Percentiles rank a stretch among this genome's conserved stretches.
phyloP scores from a whole-genome alignment of 2,329 filamentous ascomycete species.

The Dryadomyces quercivorus region DNA sequence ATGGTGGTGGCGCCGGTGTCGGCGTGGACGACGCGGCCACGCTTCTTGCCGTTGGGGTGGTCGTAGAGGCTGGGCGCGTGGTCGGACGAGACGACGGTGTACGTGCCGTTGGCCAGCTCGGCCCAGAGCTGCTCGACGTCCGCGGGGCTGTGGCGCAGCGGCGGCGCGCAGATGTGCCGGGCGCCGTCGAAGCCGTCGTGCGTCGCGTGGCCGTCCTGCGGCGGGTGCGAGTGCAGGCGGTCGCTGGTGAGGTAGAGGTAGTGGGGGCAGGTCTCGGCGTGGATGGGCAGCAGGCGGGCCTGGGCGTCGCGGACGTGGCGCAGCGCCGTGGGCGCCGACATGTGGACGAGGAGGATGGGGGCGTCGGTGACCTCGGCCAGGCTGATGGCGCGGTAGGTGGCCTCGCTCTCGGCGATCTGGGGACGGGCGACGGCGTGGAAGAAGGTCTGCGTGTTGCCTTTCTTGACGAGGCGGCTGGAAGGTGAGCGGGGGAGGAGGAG shows the following conservation, averaged over 20 bases:
- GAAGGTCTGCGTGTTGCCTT: slow-evolving; percentile 22
- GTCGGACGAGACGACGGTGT: slow-evolving; percentile 37
- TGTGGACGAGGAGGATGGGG: slow-evolving; percentile 41
- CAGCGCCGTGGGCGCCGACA: slow-evolving; percentile 33
- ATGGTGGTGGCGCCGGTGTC: slow-evolving; percentile 4
- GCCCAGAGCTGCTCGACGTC: slow-evolving; percentile 40
- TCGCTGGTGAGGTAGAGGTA: slow-evolving; percentile 40
- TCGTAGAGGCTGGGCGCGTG: slow-evolving; percentile 37
- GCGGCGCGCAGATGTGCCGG: slow-evolving; percentile 40
- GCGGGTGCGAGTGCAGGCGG: slow-evolving; percentile 13
- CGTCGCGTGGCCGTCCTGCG: neutral
- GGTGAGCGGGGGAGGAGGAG: neutral
- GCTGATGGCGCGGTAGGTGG: slow-evolving; percentile 35
- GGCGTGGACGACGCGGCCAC: slow-evolving; percentile 6
- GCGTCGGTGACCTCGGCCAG: slow-evolving; percentile 35
- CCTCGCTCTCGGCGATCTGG: slow-evolving; percentile 33
- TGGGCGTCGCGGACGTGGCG: slow-evolving; percentile 36
- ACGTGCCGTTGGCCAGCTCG: slow-evolving; percentile 38
- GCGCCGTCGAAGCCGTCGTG: slow-evolving; percentile 20
- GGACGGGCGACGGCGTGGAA: slow-evolving; percentile 34
- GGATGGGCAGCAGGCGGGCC: slow-evolving; percentile 34
- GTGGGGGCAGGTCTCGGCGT: slow-evolving; percentile 46
- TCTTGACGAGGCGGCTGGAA: slow-evolving; percentile 14
- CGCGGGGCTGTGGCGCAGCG: slow-evolving; percentile 26
- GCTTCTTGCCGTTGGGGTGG: slow-evolving; percentile 20